These are phyloP conservation scores for Lepidopterella palustris DNA, from an alignment of 495 filamentous ascomycete species.

Conservation along the genomic window DNA sequence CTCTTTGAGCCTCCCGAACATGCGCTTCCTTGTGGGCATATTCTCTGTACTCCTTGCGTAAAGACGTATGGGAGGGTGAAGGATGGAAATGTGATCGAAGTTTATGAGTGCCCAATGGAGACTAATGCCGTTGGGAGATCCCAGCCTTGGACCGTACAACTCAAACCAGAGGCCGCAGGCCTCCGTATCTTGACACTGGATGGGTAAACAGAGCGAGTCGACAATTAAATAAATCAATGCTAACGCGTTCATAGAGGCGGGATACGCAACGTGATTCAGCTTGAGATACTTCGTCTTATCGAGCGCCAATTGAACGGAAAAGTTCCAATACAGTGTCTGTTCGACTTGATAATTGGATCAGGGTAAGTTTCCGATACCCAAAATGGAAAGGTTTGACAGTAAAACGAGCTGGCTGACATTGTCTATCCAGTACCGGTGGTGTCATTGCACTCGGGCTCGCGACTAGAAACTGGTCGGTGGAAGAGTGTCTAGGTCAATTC, in stretches of 20 bases:
- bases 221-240: neutral
- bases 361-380: neutral
- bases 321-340: neutral
- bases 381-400: too few relatives aligned
- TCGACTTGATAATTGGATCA: neutral
- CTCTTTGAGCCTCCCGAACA: slow-evolving; percentile 1
- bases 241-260: neutral
- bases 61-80: neutral
- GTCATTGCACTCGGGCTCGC: neutral
- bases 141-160: neutral
- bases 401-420: neutral
- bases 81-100: neutral
- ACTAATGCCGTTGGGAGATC: neutral
- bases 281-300: neutral
- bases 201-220: neutral
- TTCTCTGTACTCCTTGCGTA: neutral
- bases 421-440: neutral
- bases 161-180: neutral
- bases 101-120: slow-evolving; percentile 1
- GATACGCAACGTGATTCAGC: neutral
- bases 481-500: neutral
- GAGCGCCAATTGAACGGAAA: slow-evolving; percentile 2
- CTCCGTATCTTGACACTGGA: neutral
- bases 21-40: neutral
- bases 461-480: neutral